These are phyloP conservation scores for Ganoderma lingzhi DNA, from an alignment of 1,284 basidiomycete species.

Conservation along the genomic window DNA sequence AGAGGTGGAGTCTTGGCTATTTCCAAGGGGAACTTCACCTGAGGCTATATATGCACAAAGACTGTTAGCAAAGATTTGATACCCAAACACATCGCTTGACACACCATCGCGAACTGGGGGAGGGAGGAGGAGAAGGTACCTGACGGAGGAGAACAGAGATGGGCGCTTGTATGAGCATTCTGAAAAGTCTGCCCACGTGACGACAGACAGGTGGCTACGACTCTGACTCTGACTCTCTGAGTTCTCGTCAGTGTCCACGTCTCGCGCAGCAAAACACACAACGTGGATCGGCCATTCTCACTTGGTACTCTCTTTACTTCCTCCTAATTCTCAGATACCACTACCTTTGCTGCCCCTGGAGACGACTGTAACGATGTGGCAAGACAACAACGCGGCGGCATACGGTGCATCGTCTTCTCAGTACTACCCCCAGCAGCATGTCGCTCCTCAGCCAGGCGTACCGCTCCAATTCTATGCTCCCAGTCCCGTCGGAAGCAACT, in stretches of 20 bases:
- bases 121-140: slow-evolving; percentile 12
- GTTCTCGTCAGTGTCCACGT: slow-evolving; percentile 23
- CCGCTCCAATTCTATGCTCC: slow-evolving; percentile 80
- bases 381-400: slow-evolving; percentile 55
- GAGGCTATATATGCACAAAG: slow-evolving; percentile 57
- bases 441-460: slow-evolving; percentile 54
- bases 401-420: slow-evolving; percentile 67
- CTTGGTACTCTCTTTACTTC: slow-evolving; percentile 12
- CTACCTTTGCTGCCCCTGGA: slow-evolving; percentile 7
- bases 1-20: neutral
- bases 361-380: slow-evolving; percentile 64
- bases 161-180: slow-evolving; percentile 17
- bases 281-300: slow-evolving; percentile 19
- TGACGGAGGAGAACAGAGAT: slow-evolving; percentile 26
- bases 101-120: slow-evolving; percentile 32
- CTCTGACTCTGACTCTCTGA: neutral
- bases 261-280: slow-evolving; percentile 25
- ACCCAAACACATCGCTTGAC: slow-evolving; percentile 3
- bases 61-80: neutral
- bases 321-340: neutral
- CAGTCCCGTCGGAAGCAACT: slow-evolving; percentile 58
- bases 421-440: slow-evolving; percentile 58
- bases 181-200: slow-evolving; percentile 30
- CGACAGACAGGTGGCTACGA: slow-evolving; percentile 9
- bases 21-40: slow-evolving; percentile 52